phyloP scores from a whole-genome alignment of 2,329 filamentous ascomycete genomes.

The Sporothrix euskadiensis region DNA sequence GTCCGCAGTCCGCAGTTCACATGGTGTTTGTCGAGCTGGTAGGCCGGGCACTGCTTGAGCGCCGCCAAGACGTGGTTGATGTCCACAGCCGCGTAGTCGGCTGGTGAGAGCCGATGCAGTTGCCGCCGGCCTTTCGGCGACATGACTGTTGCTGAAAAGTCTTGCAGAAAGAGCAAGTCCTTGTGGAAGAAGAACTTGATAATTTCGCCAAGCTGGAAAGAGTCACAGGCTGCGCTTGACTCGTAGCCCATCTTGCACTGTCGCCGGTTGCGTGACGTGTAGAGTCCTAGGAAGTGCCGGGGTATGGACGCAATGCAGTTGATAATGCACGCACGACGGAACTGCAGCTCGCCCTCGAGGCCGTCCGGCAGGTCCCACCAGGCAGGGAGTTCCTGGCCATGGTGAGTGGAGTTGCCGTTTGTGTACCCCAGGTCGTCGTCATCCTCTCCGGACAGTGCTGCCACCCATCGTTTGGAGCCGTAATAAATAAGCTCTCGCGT shows the following conservation, averaged over 20 bases:
- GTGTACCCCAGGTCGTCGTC: slow-evolving; percentile 35
- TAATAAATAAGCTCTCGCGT: slow-evolving; percentile 66
- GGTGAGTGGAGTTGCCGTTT: slow-evolving; percentile 35
- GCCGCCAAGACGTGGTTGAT: slow-evolving; percentile 60
- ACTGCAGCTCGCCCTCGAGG: slow-evolving; percentile 66
- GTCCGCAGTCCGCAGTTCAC: slow-evolving; percentile 70
- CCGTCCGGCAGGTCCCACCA: slow-evolving; percentile 75
- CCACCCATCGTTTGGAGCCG: slow-evolving; percentile 62
- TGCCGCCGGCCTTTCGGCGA: neutral
- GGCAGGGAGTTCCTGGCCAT: slow-evolving; percentile 42
- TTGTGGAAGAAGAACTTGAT: slow-evolving; percentile 67
- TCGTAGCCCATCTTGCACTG: slow-evolving; percentile 77
- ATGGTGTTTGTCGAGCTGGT: slow-evolving; percentile 74
- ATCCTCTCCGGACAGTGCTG: slow-evolving; percentile 35
- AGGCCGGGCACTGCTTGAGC: slow-evolving; percentile 66
- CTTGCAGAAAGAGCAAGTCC: slow-evolving; percentile 60
- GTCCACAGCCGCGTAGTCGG: slow-evolving; percentile 47
- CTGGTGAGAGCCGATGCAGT: neutral
- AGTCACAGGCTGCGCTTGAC: slow-evolving; percentile 69
- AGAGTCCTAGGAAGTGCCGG: slow-evolving; percentile 65
- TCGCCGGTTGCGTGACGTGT: slow-evolving; percentile 61
- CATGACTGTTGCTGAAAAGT: slow-evolving; percentile 49
- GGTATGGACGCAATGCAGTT: slow-evolving; percentile 70
- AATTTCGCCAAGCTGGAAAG: slow-evolving; percentile 77
- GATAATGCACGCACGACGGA: slow-evolving; percentile 65